Evolutionary conservation across 768 basidiomycete genomes (phyloP), one percentile per base, ranked within the genome.

Genomic region (Mrakia hoshinonis): DNA sequence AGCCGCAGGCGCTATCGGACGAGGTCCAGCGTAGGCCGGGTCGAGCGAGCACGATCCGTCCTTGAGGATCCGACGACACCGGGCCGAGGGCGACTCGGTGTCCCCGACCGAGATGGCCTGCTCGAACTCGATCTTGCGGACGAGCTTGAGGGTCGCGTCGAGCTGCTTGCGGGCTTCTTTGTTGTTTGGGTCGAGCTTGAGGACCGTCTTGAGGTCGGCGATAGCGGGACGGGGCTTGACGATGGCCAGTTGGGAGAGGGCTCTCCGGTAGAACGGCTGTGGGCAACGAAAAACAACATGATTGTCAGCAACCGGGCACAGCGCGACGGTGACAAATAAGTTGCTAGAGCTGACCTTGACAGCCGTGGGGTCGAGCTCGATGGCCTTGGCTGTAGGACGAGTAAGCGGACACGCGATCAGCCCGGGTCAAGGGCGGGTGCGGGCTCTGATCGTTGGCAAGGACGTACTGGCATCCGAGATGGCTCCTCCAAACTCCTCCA

Each of bases 41-140:
- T 95, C 92, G 55, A 92, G 79, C 31, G 90, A 85, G 78, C 93
- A 93, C 12, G 87, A 87, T 63, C 90, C 92, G 87, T 75, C 86
- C 1, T 83, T 81, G 69, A 95, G 89, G 58, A 94, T 90, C 76
- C 89, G 87, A 22, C 82, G 77, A 78, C 91, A 92, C 75, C 89
- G 84, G 22, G 86, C 83, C 1, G 88, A 87, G 0, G 92, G 83
- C 64, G 84, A 85, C 77, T 91, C 88, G 77, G 93, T 92, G 68
- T 91, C 94, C 78, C 93, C 93, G 69, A 89, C 82, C 76, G 92
- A 90, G 73, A 99, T 99, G 22, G 93, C 93, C 84, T 93, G 94
- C 79, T 96, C 92, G 75, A 95, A 95, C 76, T 92, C 91, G 73
- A 91, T 89, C 77, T 51, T 34, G 54, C 67, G 60, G 54, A 43